Evolutionary conservation across 1,139 yeast genomes (phyloP).

Genomic region (Geotrichum klebahnii): DNA sequence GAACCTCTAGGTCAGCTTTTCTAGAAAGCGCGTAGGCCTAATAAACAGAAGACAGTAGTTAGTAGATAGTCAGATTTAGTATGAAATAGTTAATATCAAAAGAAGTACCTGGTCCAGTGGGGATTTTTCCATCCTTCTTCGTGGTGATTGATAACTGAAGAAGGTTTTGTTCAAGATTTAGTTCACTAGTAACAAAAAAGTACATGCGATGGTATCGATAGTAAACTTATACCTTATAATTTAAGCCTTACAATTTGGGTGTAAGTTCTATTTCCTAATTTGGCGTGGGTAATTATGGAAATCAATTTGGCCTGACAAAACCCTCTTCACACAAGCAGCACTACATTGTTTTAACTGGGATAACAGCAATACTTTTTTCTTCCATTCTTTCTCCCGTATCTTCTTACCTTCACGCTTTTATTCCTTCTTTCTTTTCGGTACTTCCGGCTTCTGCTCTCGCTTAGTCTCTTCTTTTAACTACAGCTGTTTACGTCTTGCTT

Average conservation of each 20-base stretch:
- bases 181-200: too few species aligned
- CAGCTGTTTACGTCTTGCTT: neutral
- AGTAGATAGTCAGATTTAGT: too few species aligned
- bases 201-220: too few species aligned
- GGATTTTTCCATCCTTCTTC: conserved; percentile 18
- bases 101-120: conserved; percentile 18
- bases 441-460: too few species aligned
- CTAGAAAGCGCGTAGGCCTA: conserved; percentile 21
- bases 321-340: neutral
- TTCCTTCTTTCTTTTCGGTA: neutral
- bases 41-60: neutral
- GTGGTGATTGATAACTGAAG: neutral
- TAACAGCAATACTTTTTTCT: neutral
- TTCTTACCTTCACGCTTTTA: neutral
- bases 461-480: neutral
- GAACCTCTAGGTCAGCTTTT: conserved; percentile 22
- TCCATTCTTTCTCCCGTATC: neutral
- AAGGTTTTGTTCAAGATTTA: neutral
- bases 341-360: neutral
- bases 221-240: neutral
- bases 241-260: neutral
- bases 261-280: neutral
- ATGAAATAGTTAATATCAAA: neutral
- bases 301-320: neutral
- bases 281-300: neutral